phyloP scores from a whole-genome alignment of 2,329 filamentous ascomycete genomes.

The Zymoseptoria brevis region DNA sequence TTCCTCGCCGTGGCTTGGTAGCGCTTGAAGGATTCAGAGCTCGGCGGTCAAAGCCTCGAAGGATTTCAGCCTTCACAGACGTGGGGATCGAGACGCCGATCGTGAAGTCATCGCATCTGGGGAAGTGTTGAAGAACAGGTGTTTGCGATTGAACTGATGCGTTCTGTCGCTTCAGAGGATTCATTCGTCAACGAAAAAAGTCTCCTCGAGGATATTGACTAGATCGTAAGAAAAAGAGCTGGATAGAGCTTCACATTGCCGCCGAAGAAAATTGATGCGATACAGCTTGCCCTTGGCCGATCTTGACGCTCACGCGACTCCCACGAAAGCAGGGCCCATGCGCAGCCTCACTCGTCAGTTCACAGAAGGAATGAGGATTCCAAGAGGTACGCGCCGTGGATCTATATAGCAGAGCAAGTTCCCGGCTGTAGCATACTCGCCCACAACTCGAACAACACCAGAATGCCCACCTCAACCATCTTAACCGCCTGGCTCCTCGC shows the following conservation, averaged over 20 bases:
- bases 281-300: not conserved
- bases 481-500: not conserved
- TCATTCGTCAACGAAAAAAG: too few relatives aligned
- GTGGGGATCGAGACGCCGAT: not conserved
- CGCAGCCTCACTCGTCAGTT: not conserved
- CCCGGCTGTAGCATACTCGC: not conserved
- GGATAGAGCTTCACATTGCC: not conserved
- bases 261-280: not conserved
- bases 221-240: too few relatives aligned
- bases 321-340: not conserved
- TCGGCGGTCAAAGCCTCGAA: not conserved
- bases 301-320: not conserved
- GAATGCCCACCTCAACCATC: not conserved
- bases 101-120: not conserved
- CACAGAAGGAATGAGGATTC: not conserved
- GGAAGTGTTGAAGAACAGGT: not conserved
- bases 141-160: not conserved
- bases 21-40: not conserved
- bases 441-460: not conserved
- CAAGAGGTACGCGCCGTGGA: not conserved
- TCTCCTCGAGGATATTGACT: too few relatives aligned
- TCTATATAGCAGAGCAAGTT: not conserved
- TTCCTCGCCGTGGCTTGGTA: not conserved
- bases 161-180: too few relatives aligned
- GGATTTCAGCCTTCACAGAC: not conserved